Conservation (phyloP, 31 red algal species). For the Bonnemaisonia californica region DNA sequence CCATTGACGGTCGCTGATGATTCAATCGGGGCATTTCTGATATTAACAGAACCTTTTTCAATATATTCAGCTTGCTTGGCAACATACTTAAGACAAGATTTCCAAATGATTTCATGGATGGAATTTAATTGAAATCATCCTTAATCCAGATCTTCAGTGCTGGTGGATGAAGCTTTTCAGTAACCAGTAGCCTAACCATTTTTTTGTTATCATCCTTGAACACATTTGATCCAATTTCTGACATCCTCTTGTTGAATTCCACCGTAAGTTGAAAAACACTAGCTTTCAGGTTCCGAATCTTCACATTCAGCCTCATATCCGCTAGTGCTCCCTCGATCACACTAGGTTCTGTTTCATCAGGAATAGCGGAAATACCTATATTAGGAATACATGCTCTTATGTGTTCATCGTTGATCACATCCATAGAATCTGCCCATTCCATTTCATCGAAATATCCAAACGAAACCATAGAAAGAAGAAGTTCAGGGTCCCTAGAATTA, state of each 20-base stretch:
- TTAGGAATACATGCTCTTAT: not conserved
- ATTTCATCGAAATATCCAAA: slow-evolving; percentile 4
- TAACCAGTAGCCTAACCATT: not conserved
- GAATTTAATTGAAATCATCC: not conserved
- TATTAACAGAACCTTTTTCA: not conserved
- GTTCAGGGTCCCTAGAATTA: not conserved
- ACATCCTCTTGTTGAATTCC: not conserved
- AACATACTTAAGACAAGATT: not conserved
- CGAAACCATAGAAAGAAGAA: not conserved
- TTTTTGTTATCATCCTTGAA: not conserved
- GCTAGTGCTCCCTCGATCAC: not conserved
- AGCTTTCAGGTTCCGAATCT: not conserved
- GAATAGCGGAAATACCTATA: not conserved
- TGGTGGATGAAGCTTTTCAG: not conserved
- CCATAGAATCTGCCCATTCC: not conserved
- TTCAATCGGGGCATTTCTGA: not conserved
- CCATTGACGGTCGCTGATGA: not conserved
- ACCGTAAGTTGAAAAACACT: not conserved
- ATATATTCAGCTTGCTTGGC: not conserved
- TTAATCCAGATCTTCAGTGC: not conserved
- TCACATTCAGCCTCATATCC: not conserved
- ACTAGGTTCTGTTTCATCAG: not conserved
- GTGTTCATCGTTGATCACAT: not conserved
- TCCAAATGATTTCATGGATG: not conserved
- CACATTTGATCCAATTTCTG: not conserved